Evolutionary conservation across 1,139 yeast genomes (phyloP), one percentile per base, ranked within the genome.

Genomic region (Blastobotrys malaysiensis): DNA sequence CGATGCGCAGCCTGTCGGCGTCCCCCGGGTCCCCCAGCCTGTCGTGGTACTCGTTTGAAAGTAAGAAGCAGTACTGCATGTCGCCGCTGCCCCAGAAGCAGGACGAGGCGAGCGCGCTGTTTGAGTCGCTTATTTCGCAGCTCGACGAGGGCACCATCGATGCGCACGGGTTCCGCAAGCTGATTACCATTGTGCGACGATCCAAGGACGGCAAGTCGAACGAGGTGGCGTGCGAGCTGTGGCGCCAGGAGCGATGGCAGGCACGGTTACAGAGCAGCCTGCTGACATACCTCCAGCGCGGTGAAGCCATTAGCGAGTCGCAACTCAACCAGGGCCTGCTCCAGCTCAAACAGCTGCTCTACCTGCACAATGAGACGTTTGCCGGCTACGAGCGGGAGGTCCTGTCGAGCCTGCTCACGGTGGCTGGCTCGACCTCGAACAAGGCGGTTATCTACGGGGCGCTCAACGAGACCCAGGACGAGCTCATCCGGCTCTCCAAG

Each of bases 91-190:
- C 68, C 5, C 57, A 56, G 27, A 47, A 44, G 11, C 60, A 57
- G 19, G 56, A 57, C 5, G 65, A 61, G n/a, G 64, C 67, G 11
- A 53, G 57, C 22, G 48, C 54, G n/a, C 52, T 65, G 39, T 62
- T 63, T 43, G 61, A 58, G 18, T 48, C 57, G 9, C 58, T 64
- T 14, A 56, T 61, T 9, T 27, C 52, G 11, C 60, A 56, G 46
- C 56, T 65, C 20, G 58, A 59, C 14, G 50, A 55, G 3, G 50
- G 55, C 27, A 51, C 59, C 1, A 59, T 65, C 39, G 63, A 58
- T 27, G 52, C 64, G 3, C 63, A 63, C 52, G 66, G 67, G 27
- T 59, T 63, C 46, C 52, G 65, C 16, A 63, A 62, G 48, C 53
- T 63, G 48, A 54, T 59, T 27, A 57, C 62, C n/a, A 58, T 63